Base-by-base conservation (phyloP, 805 yeast genomes). In the Scheffersomyces stipitis region DNA sequence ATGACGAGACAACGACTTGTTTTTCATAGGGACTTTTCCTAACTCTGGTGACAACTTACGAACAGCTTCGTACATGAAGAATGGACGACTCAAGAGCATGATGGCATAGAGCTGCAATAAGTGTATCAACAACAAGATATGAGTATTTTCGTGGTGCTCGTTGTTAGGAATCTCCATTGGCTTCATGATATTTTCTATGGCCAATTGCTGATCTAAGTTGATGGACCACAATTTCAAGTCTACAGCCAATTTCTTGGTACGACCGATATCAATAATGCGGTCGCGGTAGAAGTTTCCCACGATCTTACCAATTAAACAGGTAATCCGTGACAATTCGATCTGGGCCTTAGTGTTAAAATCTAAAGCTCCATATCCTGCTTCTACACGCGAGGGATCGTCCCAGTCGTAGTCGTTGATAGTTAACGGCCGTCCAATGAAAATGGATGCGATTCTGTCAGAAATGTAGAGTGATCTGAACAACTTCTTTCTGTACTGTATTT, bases 341-440 rank as follows among this genome's bases (percentile, higher is more conserved):
- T 34, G 42, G 13, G 30, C 18, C 12, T 12, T 26, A 14, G 28
- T 28, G 7, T 15, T 28, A 18, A 28, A 14, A 7, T 10, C 31
- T 20, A 10, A 7, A 20, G 10, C 24, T 7, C 24, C 24, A 20
- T 7, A 20, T 7, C 10, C 24, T 7, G 24, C 10, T 20, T 10
- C 9, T 16, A 10, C 13, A 18, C 23, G 30, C 3, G 26, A 26
- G 14, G 18, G 10, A 22, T 40, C 41, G 14, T 33, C 40, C 44
- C 44, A 40, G 18, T 40, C 44, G 20, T 28, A 29, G 31, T 40
- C 40, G 20, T 26, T 30, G 20, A 40, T 37, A 9, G 31, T 12
- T 13, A 33, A 31, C 9, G 44, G 44, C 6, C 44, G 18, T 12
- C 44, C 41, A 12, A 40, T 4, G 14, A 30, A 20, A 7, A 30